phyloP scores from a whole-genome alignment of 1,139 yeast species.

The Ogataea hybrid region DNA sequence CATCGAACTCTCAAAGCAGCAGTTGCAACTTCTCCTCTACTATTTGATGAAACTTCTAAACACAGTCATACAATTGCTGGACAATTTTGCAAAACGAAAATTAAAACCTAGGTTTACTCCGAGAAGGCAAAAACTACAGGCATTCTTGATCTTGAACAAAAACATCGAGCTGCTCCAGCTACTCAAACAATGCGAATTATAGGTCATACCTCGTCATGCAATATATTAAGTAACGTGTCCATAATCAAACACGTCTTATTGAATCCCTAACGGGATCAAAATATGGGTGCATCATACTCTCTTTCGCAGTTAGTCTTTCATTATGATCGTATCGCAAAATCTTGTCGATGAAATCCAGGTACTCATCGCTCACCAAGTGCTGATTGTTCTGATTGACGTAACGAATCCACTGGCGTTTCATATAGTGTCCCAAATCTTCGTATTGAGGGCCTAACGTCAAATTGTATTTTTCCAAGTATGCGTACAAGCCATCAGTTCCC shows the following conservation, averaged over 20 bases:
- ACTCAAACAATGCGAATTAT: conserved; percentile 7
- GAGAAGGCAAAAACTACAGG: conserved; percentile 9
- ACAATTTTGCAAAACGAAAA: conserved; percentile 5
- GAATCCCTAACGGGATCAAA: conserved; percentile 34
- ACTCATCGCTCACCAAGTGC: conserved; percentile 58
- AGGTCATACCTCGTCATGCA: background rate
- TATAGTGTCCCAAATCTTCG: conserved; percentile 65
- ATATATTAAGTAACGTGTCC: background rate
- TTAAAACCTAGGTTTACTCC: conserved; percentile 2
- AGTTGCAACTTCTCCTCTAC: conserved; percentile 11
- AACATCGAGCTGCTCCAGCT: conserved; percentile 11
- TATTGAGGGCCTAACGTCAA: conserved; percentile 57
- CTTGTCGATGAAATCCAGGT: conserved; percentile 63
- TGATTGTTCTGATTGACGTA: conserved; percentile 45
- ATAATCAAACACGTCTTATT: conserved; percentile 2
- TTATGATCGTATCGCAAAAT: conserved; percentile 71
- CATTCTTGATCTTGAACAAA: conserved; percentile 16
- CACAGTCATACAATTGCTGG: conserved; percentile 2
- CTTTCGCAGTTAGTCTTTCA: conserved; percentile 71
- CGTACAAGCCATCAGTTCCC: conserved; percentile 67
- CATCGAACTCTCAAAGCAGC: conserved; percentile 3
- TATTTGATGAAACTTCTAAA: conserved; percentile 8
- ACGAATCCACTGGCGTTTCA: conserved; percentile 65
- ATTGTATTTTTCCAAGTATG: conserved; percentile 60
- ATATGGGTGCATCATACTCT: conserved; percentile 67